A percentile compares a stretch with the other conserved stretches of the same genome.
Conservation (phyloP, 1,139 yeast species). For the Yamadazyma spencermartinsiae region DNA sequence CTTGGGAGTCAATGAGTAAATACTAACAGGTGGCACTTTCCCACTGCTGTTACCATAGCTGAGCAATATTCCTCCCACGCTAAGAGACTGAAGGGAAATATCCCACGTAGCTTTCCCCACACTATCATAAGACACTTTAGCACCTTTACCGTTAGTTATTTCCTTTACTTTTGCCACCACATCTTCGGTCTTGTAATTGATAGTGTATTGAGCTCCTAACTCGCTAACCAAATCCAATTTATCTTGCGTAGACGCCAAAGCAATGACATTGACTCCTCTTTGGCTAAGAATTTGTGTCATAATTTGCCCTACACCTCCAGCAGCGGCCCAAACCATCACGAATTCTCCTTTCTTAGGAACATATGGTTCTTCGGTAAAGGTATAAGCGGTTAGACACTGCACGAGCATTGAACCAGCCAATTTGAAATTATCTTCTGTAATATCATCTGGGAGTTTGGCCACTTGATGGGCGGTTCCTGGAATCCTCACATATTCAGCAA, state of each 20-base stretch:
- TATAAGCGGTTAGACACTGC: conserved; percentile 79
- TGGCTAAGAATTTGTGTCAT: conserved; percentile 60
- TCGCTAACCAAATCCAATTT: conserved; percentile 59
- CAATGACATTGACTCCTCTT: conserved; percentile 79
- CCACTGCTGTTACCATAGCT: conserved; percentile 89
- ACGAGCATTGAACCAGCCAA: conserved; percentile 59
- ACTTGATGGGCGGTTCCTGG: conserved; percentile 30
- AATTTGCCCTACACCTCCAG: conserved; percentile 87
- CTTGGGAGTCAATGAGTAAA: conserved; percentile 55
- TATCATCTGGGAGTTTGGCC: conserved; percentile 49
- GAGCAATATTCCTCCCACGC: conserved; percentile 71
- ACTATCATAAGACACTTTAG: conserved; percentile 71
- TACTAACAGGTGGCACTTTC: conserved; percentile 64
- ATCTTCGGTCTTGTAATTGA: conserved; percentile 61
- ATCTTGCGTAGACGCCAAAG: conserved; percentile 74
- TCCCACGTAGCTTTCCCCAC: conserved; percentile 81
- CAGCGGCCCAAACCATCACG: conserved; percentile 85
- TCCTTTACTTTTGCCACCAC: conserved; percentile 60
- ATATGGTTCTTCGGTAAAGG: conserved; percentile 67
- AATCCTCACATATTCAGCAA: conserved; percentile 70
- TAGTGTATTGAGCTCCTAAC: conserved; percentile 73
- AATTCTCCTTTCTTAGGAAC: conserved; percentile 65
- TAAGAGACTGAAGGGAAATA: conserved; percentile 58
- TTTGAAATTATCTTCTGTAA: conserved; percentile 44
- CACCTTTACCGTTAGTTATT: conserved; percentile 72